Base-by-base conservation (phyloP, 768 basidiomycete species). In the Auricularia sp. region DNA sequence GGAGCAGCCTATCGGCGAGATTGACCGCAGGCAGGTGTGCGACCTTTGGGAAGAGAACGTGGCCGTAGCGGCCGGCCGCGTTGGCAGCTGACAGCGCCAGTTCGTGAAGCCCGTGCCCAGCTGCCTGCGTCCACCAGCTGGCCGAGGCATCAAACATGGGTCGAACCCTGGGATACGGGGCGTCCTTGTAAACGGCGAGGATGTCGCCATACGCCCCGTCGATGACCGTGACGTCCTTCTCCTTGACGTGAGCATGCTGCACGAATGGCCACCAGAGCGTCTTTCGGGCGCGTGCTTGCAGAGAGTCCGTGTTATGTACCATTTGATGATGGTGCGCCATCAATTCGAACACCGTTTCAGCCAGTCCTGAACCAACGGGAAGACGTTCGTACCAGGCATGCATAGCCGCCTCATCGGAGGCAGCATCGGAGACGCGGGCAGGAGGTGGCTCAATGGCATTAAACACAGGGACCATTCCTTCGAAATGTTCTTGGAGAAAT, bases 241-340 rank as follows among this genome's bases (percentile, higher is more conserved):
- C 77, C 66, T 84, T 81, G 58, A 92, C 79, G 18, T 86, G 78
- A 0, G 84, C 84, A 67, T 98, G 96, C 72, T 98, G 96, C 1
- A 93, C 92, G 72, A 98, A 98, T 0, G 96, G 96, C 93, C 94
- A 98, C 96, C 96, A 98, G 56, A 97, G 79, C 1, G 80, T 80
- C 62, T 93, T 81, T 54, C 90, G 77, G 0, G 93, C 87, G 29
- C 43, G 94, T 83, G 10, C 77, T 77, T 86, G 82, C 7, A 98
- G 82, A 53, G 89, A 84, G 11, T 80, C 71, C n/a, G 97, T 96
- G 81, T n/a, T 73, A 69, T 0, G 71, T 66, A 73, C 98, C 95
- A 42, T 81, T 77, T 8, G 72, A 68, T 92, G 86, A 33, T 98
- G 76, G 68, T 85, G 80, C 3, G 77, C 73, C 2, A 91, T 73